Evolutionary conservation across 306 rosid species (phyloP).

Genomic region (Quercus glauca): DNA sequence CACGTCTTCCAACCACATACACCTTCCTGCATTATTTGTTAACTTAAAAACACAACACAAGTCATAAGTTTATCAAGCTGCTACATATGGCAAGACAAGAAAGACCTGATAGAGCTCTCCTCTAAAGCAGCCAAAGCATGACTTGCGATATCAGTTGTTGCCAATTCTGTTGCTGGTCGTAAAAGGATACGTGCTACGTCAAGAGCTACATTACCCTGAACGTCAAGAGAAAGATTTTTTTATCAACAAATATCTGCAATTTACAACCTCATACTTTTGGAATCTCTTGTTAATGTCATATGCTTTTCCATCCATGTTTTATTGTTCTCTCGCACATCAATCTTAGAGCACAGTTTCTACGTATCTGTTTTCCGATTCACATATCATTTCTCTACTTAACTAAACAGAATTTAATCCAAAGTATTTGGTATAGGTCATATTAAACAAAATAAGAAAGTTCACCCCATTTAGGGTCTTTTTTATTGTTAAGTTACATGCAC

Average conservation of each 20-base stretch:
- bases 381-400: background rate
- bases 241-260: slow-evolving; percentile 9
- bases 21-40: slow-evolving; percentile 56
- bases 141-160: slow-evolving; percentile 75
- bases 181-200: slow-evolving; percentile 88
- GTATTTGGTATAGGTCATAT: background rate
- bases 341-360: background rate
- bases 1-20: slow-evolving; percentile 94
- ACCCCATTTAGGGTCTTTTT: background rate
- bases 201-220: slow-evolving; percentile 97
- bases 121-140: slow-evolving; percentile 76
- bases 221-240: slow-evolving; percentile 14
- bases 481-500: too few species aligned
- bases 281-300: background rate
- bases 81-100: slow-evolving; percentile 16
- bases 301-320: background rate
- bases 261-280: background rate
- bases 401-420: background rate
- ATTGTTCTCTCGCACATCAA: background rate
- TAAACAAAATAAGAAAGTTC: background rate
- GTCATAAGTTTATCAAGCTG: slow-evolving; percentile 1
- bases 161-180: slow-evolving; percentile 67
- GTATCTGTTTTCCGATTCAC: background rate
- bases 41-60: slow-evolving; percentile 10
- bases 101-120: slow-evolving; percentile 79